Percentiles rank a stretch among this genome's conserved stretches.
Evolutionary conservation across 228 moss, liverwort and hornwort genomes (phyloP).

Genomic region (Sphagnum fallax): DNA sequence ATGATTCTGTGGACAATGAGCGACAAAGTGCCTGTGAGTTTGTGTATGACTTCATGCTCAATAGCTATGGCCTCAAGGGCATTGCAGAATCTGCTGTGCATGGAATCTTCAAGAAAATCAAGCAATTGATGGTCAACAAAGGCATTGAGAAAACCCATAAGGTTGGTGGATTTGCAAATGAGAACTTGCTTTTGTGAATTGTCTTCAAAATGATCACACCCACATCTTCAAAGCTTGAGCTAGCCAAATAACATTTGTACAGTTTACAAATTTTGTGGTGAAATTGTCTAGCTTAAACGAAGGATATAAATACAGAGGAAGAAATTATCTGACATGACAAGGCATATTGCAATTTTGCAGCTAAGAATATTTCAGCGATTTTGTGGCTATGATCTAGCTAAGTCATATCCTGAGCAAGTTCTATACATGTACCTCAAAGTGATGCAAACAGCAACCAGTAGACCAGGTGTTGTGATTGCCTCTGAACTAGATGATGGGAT

Average conservation of each 20-base stretch:
- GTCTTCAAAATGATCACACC: no score
- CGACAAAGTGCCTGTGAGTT: slow-evolving; percentile 92
- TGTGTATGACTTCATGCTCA: slow-evolving; percentile 94
- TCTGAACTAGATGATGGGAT: slow-evolving; percentile 92
- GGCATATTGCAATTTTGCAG: slow-evolving; percentile 12
- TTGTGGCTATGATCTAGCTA: slow-evolving; percentile 81
- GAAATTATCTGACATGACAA: no score
- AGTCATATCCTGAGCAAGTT: slow-evolving; percentile 69
- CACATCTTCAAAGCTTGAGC: no score
- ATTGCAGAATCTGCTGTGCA: slow-evolving; percentile 90
- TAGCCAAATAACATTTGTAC: no score
- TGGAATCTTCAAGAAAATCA: slow-evolving; percentile 86
- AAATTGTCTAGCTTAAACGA: no score
- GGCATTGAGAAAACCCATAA: slow-evolving; percentile 84
- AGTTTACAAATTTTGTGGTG: no score
- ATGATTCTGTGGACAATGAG: slow-evolving; percentile 76
- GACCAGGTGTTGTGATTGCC: slow-evolving; percentile 62
- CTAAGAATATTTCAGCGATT: slow-evolving; percentile 83
- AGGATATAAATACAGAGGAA: no score
- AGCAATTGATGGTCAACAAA: slow-evolving; percentile 54
- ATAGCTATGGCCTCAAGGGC: slow-evolving; percentile 85
- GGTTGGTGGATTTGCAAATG: slow-evolving; percentile 23
- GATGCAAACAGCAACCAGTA: slow-evolving; percentile 59
- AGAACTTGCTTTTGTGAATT: no score
- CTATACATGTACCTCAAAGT: slow-evolving; percentile 90